phyloP scores from a whole-genome alignment of 345 rosid genomes.

The Linum lewisii region DNA sequence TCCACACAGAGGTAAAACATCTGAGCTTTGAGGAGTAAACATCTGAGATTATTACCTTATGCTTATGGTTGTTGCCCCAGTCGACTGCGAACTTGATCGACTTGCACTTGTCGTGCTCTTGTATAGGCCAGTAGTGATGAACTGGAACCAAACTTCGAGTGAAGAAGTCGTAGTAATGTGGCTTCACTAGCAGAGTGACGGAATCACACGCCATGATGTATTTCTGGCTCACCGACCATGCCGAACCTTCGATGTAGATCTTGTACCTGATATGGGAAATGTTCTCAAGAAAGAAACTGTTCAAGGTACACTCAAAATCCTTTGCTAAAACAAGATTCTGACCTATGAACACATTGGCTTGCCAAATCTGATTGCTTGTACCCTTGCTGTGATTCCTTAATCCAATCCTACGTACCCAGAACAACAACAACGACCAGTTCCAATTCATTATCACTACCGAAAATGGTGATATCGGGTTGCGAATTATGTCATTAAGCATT shows the following conservation, averaged over 20 bases:
- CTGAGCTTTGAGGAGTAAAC: background rate
- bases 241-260: slow-evolving; percentile 26
- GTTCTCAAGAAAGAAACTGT: too few relatives aligned
- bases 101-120: slow-evolving; percentile 18
- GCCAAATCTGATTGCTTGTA: slow-evolving; percentile 70
- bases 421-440: background rate
- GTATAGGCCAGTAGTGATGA: slow-evolving; percentile 22
- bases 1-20: too few relatives aligned
- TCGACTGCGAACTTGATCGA: slow-evolving; percentile 26
- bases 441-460: background rate
- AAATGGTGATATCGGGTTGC: background rate
- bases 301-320: too few relatives aligned
- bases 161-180: slow-evolving; percentile 26
- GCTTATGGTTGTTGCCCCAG: slow-evolving; percentile 19
- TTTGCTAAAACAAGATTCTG: background rate
- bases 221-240: slow-evolving; percentile 28
- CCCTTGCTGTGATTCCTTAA: slow-evolving; percentile 47
- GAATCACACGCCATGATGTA: slow-evolving; percentile 26
- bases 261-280: slow-evolving; percentile 16
- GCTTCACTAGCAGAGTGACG: slow-evolving; percentile 18
- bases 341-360: slow-evolving; percentile 77
- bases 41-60: slow-evolving; percentile 11
- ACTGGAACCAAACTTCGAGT: slow-evolving; percentile 16
- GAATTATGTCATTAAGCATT: background rate
- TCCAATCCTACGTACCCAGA: slow-evolving; percentile 74